A percentile compares a stretch with the other conserved stretches of the same genome.
Conservation (phyloP, 805 yeast genomes). For the Candida incommunis region DNA sequence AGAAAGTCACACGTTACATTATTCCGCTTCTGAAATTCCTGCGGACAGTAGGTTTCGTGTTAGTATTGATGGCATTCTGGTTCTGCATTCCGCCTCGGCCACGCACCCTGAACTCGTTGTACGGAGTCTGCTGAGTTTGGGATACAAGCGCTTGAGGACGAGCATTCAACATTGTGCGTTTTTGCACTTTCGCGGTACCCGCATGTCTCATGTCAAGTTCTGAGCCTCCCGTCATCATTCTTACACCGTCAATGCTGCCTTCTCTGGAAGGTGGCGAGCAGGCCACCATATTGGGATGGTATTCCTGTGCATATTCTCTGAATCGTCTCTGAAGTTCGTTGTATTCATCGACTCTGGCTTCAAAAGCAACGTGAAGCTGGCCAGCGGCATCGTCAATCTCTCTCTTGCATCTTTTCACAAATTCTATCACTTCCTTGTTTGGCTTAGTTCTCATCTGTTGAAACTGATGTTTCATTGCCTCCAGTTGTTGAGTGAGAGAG, state of each 20-base stretch:
- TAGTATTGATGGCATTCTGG: background rate
- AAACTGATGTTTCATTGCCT: conserved; percentile 7
- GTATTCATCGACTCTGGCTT: conserved; percentile 15
- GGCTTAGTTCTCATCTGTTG: conserved; percentile 7
- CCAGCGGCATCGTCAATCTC: conserved; percentile 9
- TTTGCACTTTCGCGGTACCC: background rate
- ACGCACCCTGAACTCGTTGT: conserved; percentile 1
- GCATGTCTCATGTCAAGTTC: background rate
- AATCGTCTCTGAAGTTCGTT: conserved; percentile 15
- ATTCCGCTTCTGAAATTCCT: background rate
- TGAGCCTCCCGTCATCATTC: background rate
- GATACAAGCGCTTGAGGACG: background rate
- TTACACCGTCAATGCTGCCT: background rate
- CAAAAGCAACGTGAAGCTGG: conserved; percentile 15
- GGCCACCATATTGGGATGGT: background rate
- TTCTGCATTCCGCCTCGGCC: conserved; percentile 1
- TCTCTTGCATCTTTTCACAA: conserved; percentile 9
- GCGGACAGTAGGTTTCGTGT: background rate
- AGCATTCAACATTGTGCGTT: background rate
- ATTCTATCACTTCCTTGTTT: conserved; percentile 4
- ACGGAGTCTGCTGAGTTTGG: background rate
- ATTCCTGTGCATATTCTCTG: conserved; percentile 2
- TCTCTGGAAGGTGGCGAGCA: background rate
- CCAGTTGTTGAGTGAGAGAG: background rate
- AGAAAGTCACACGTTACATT: no score